Evolutionary conservation across 768 basidiomycete species (phyloP).

Genomic region (Boletus rufocinnamomeus): DNA sequence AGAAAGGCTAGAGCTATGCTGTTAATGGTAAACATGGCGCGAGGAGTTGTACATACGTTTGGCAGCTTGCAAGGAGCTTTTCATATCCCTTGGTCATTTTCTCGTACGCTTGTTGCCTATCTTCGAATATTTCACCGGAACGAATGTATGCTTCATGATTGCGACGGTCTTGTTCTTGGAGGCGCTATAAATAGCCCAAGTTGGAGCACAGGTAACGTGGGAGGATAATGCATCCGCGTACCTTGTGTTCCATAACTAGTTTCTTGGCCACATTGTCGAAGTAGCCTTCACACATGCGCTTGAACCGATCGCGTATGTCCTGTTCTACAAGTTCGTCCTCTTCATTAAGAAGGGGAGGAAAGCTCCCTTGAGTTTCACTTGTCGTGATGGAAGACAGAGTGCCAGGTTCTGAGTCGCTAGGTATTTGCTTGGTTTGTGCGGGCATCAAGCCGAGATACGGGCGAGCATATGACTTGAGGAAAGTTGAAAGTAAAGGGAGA

Average conservation of each 20-base stretch:
- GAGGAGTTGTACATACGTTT: slow-evolving; percentile 58
- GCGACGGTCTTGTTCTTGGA: slow-evolving; percentile 94
- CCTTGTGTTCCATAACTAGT: slow-evolving; percentile 88
- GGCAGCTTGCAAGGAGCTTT: slow-evolving; percentile 84
- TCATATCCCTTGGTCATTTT: slow-evolving; percentile 98
- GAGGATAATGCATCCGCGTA: slow-evolving; percentile 36
- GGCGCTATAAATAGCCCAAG: slow-evolving; percentile 51
- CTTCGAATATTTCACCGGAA: slow-evolving; percentile 98
- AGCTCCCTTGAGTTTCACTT: slow-evolving; percentile 37
- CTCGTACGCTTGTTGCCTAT: slow-evolving; percentile 97
- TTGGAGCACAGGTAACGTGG: not conserved
- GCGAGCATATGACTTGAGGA: slow-evolving; percentile 88
- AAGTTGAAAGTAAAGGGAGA: slow-evolving; percentile 85
- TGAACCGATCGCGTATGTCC: slow-evolving; percentile 86
- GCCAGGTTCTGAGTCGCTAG: slow-evolving; percentile 55
- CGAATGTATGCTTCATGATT: slow-evolving; percentile 99
- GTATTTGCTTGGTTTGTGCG: slow-evolving; percentile 58
- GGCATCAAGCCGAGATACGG: slow-evolving; percentile 83
- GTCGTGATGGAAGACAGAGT: slow-evolving; percentile 47
- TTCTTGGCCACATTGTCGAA: slow-evolving; percentile 92
- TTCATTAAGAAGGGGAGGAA: slow-evolving; percentile 48
- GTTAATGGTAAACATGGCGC: slow-evolving; percentile 10
- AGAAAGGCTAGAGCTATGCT: slow-evolving; percentile 60
- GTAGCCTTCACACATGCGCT: slow-evolving; percentile 91
- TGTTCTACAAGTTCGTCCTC: slow-evolving; percentile 79